phyloP scores from a whole-genome alignment of 768 basidiomycete species.

The Pulveroboletus sp. region DNA sequence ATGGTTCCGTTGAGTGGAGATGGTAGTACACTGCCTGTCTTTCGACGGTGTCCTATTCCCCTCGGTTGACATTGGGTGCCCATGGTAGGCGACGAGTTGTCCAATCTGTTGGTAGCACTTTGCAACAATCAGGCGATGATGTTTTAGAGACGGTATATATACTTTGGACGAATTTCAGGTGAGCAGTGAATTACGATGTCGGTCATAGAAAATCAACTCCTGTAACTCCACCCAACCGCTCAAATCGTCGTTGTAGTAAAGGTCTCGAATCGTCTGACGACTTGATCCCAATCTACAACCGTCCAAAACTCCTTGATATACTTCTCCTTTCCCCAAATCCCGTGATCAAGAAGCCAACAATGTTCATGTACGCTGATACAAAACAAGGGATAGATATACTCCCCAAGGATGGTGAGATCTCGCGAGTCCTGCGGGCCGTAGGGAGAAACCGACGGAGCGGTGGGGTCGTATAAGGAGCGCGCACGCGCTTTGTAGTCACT shows the following conservation, averaged over 20 bases:
- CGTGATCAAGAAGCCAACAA: conserved; percentile 84
- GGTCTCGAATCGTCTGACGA: conserved; percentile 32
- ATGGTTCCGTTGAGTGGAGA: conserved; percentile 31
- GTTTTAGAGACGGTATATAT: conserved; percentile 12
- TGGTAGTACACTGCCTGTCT: conserved; percentile 17
- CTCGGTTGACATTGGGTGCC: too few species aligned
- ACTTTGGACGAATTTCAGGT: conserved; percentile 11
- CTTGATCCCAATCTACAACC: conserved; percentile 72
- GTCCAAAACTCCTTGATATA: conserved; percentile 84
- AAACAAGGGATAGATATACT: conserved; percentile 66
- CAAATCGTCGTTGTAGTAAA: conserved; percentile 15
- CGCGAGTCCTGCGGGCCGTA: conserved; percentile 15
- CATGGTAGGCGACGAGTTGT: not conserved
- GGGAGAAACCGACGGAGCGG: not conserved
- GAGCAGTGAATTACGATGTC: conserved; percentile 23
- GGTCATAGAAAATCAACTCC: conserved; percentile 4
- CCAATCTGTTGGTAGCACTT: not conserved
- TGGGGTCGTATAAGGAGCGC: conserved; percentile 28
- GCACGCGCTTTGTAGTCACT: conserved; percentile 8
- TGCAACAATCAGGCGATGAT: not conserved
- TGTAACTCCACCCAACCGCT: conserved; percentile 3
- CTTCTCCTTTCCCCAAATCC: conserved; percentile 86
- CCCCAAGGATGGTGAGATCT: conserved; percentile 38
- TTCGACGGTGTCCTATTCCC: not conserved
- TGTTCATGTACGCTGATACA: conserved; percentile 80